Percentiles rank a stretch among this genome's conserved stretches.
Conservation (phyloP, 306 rosid genomes). For the Notholithocarpus densiflorus region DNA sequence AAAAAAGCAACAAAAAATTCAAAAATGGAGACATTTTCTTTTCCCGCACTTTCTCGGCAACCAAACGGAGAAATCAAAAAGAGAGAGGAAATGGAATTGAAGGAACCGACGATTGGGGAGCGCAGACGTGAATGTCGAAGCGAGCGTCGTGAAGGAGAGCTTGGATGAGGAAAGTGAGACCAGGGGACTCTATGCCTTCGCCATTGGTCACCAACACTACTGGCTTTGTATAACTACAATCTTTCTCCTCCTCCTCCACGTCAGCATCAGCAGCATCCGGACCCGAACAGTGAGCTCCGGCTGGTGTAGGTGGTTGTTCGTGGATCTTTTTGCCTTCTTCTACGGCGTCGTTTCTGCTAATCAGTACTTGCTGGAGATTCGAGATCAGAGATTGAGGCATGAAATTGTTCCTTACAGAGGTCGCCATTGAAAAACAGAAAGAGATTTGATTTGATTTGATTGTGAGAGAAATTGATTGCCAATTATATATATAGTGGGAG, state of each 20-base stretch:
- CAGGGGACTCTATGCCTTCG: constrained; percentile 45
- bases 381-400: constrained; percentile 45
- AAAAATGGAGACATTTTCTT: background rate
- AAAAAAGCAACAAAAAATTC: background rate
- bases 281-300: constrained; percentile 3
- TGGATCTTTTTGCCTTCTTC: constrained; percentile 23
- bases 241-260: background rate
- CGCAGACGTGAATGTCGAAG: constrained; percentile 41
- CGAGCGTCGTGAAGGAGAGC: constrained; percentile 37
- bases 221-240: constrained; percentile 28
- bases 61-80: background rate
- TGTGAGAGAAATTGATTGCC: background rate
- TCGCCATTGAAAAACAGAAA: constrained; percentile 32
- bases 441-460: background rate
- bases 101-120: constrained; percentile 44
- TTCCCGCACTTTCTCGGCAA: background rate
- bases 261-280: background rate
- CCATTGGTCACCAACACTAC: constrained; percentile 46
- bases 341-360: constrained; percentile 22
- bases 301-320: background rate
- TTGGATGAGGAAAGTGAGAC: constrained; percentile 42
- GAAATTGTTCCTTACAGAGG: constrained; percentile 45
- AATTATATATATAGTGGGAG: background rate
- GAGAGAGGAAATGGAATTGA: background rate
- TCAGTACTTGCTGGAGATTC: constrained; percentile 46